phyloP scores from a whole-genome alignment of 1,139 yeast species.

The Geotrichum reessii region DNA sequence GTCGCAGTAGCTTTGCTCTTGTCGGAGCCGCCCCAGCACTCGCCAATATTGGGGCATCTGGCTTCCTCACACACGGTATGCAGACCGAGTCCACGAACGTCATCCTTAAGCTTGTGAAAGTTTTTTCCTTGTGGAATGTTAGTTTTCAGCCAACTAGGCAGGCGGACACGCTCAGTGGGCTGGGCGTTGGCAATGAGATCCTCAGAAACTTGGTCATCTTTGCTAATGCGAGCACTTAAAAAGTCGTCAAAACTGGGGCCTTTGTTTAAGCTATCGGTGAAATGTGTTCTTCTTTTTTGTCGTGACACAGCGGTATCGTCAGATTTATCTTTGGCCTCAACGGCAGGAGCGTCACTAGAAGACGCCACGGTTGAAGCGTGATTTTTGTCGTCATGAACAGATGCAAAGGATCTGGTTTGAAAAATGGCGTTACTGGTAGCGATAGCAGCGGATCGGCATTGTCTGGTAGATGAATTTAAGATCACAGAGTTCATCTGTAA shows the following conservation, averaged over 20 bases:
- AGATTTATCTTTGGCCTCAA: not conserved
- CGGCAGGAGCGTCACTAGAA: not conserved
- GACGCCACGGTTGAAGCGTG: not conserved
- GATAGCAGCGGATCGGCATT: not conserved
- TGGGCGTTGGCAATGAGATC: slow-evolving; percentile 38
- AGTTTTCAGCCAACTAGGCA: slow-evolving; percentile 92
- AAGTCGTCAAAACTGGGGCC: slow-evolving; percentile 97
- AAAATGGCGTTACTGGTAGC: not conserved
- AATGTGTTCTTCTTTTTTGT: slow-evolving; percentile 48
- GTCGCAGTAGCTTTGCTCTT: slow-evolving; percentile 98
- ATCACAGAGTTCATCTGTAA: not conserved
- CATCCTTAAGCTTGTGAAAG: slow-evolving; percentile 73
- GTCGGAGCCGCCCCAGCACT: slow-evolving; percentile 97
- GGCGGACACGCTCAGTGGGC: slow-evolving; percentile 60
- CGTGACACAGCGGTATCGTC: not conserved
- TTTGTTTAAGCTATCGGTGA: slow-evolving; percentile 64
- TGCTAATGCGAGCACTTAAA: slow-evolving; percentile 68
- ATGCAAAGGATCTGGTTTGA: slow-evolving; percentile 11
- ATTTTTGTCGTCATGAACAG: slow-evolving; percentile 13
- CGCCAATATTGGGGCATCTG: slow-evolving; percentile 96
- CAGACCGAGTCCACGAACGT: slow-evolving; percentile 78
- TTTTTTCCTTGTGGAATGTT: slow-evolving; percentile 91
- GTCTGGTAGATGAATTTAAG: slow-evolving; percentile 6
- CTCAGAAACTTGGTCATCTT: slow-evolving; percentile 45
- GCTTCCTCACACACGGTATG: slow-evolving; percentile 99